phyloP scores from a whole-genome alignment of 2,329 filamentous ascomycete genomes.

The Cadophora gregata region DNA sequence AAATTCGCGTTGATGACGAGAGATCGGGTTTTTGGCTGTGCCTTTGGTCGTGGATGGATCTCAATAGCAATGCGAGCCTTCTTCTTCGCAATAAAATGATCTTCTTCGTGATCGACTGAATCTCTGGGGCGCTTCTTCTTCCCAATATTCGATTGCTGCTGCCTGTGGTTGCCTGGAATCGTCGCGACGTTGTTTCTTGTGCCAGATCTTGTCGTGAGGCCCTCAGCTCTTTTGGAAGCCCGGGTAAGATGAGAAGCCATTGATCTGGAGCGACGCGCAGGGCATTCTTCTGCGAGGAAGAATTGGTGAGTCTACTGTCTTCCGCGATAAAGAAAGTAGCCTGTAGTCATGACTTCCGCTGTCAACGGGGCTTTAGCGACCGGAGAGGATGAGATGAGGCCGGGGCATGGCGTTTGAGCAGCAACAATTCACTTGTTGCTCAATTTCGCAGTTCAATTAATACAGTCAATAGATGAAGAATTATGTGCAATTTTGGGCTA shows the following conservation, averaged over 20 bases:
- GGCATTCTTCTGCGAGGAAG: conserved; percentile 41
- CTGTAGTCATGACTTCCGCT: conserved; percentile 18
- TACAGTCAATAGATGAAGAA: background rate
- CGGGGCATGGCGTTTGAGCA: conserved; percentile 6
- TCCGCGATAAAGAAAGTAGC: conserved; percentile 19
- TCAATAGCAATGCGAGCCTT: conserved; percentile 60
- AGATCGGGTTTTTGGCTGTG: conserved; percentile 32
- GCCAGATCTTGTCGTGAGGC: conserved; percentile 45
- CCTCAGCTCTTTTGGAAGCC: conserved; percentile 57
- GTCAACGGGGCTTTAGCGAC: conserved; percentile 17
- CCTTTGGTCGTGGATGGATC: conserved; percentile 49
- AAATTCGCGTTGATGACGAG: conserved; percentile 32
- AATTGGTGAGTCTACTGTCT: conserved; percentile 30
- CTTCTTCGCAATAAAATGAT: conserved; percentile 54
- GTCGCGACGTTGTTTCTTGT: conserved; percentile 42
- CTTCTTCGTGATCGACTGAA: conserved; percentile 48
- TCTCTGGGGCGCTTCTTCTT: conserved; percentile 32
- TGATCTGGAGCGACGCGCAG: conserved; percentile 43
- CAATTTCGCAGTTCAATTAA: conserved; percentile 4
- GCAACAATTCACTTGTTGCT: conserved; percentile 9
- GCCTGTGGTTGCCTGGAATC: conserved; percentile 35
- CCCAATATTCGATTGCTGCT: conserved; percentile 40
- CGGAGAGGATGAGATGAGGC: conserved; percentile 4
- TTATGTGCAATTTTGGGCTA: background rate
- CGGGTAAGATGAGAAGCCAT: conserved; percentile 58